Evolutionary conservation across 2,329 filamentous ascomycete genomes (phyloP), one percentile per base, ranked within the genome.

Genomic region (Fusarium robinianum): DNA sequence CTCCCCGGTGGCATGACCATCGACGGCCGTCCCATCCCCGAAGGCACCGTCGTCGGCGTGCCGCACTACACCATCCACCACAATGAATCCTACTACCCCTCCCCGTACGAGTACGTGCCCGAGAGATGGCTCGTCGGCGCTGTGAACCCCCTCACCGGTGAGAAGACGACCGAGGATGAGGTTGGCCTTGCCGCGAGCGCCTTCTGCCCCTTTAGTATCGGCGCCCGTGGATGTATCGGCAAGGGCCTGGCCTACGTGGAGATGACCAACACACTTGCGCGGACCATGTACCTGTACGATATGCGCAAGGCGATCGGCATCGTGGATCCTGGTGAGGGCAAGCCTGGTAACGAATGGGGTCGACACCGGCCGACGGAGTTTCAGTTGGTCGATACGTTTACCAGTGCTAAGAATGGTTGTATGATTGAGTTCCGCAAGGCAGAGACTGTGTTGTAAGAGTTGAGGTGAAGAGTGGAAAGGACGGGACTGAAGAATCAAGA

Each of bases 181-280:
- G 69, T 80, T 2, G 70, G 73, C 3, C 61, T 72, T 5, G 84
- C 86, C 3, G 78, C 85, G 36, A 76, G 74, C 22, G 87, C 87
- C 1, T 92, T 88, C 67, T 89, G 84, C 51, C 85, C 88, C 2
- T 90, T 90, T 58, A 83, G 79, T 31, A 72, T 88, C 49, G 86
- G 86, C 0, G 81, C 84, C 0, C 71, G 85, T 8, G 84, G 84
- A 3, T 90, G 86, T 61, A 87, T 89, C 41, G 86, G 85, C 0
- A 88, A 88, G 73, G 77, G 78, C 1, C 67, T 87, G 30, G 84
- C 84, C 2, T 85, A 87, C 57, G 74, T 79, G 30, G 84, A 88
- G 71, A 79, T 87, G 76, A 79, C 72, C 37, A 77, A 80, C 5
- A 79, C 82, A 3, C 64, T 88, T 41, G 84, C 83, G 22, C 67